phyloP scores from a whole-genome alignment of 164 flowering plant species.

The Cinnamomum micranthum region DNA sequence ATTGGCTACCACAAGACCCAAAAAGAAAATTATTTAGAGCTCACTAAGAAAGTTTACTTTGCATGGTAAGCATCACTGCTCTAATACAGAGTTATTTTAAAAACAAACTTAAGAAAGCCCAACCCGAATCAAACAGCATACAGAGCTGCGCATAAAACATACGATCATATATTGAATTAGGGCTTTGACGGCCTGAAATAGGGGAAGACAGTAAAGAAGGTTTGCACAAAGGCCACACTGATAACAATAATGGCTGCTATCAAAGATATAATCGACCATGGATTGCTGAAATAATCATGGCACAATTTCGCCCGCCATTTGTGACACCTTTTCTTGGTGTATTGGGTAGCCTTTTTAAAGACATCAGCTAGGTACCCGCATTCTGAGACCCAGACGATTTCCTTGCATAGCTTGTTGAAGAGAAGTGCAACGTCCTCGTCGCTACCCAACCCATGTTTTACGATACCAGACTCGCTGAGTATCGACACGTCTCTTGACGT shows the following conservation, averaged over 20 bases:
- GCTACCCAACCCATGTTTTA: conserved; percentile 43
- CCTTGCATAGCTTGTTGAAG: conserved; percentile 42
- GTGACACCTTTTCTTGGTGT: conserved; percentile 35
- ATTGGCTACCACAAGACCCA: too few species aligned
- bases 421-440: conserved; percentile 48
- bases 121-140: too few species aligned
- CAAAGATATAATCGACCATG: background rate
- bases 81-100: too few species aligned
- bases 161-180: too few species aligned
- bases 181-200: too few species aligned
- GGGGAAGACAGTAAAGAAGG: background rate
- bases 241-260: background rate
- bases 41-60: too few species aligned
- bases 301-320: conserved; percentile 47
- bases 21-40: too few species aligned
- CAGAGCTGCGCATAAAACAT: too few species aligned
- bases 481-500: conserved; percentile 36
- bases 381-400: conserved; percentile 27
- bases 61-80: too few species aligned
- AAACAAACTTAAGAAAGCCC: too few species aligned
- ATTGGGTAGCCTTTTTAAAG: conserved; percentile 23
- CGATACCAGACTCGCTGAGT: conserved; percentile 32
- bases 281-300: conserved; percentile 28
- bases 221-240: background rate
- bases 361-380: conserved; percentile 22